Evolutionary conservation across 2,329 filamentous ascomycete genomes (phyloP).

Genomic region (Penicillium sp.): DNA sequence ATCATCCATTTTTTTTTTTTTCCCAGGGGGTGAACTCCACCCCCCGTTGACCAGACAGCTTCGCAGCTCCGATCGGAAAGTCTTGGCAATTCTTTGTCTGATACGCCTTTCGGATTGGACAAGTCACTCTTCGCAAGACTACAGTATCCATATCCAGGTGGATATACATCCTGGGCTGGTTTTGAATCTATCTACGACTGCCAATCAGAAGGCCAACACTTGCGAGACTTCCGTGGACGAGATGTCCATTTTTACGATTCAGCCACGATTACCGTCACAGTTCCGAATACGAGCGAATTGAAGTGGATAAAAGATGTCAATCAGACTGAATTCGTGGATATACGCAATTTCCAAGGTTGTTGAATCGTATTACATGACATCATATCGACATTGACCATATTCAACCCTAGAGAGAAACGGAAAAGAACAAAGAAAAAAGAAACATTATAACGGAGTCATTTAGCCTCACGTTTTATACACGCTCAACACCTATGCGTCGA

Average conservation of each 20-base stretch:
- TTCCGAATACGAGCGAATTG: not conserved
- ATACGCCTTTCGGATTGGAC: not conserved
- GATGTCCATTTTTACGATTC: not conserved
- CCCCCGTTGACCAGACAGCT: slow-evolving; percentile 1
- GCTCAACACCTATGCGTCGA: not conserved
- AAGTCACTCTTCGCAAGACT: not conserved
- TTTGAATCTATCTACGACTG: not conserved
- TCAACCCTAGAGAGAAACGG: not conserved
- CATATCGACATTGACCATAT: not conserved
- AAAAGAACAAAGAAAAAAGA: not conserved
- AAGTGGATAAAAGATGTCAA: not conserved
- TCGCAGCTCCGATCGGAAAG: slow-evolving; percentile 1
- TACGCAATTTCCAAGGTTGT: not conserved
- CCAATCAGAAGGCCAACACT: not conserved
- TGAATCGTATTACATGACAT: slow-evolving; percentile 9
- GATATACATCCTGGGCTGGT: not conserved
- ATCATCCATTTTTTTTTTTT: slow-evolving; percentile 3
- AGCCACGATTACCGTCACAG: not conserved
- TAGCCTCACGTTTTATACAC: not conserved
- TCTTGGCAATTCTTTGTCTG: slow-evolving; percentile 2
- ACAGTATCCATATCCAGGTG: not conserved
- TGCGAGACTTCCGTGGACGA: not conserved
- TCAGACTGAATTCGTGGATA: not conserved
- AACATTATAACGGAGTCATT: not conserved
- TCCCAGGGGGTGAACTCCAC: slow-evolving; percentile 5